Conservation (phyloP, 768 basidiomycete genomes). For the Rhizopogon vinicolor region DNA sequence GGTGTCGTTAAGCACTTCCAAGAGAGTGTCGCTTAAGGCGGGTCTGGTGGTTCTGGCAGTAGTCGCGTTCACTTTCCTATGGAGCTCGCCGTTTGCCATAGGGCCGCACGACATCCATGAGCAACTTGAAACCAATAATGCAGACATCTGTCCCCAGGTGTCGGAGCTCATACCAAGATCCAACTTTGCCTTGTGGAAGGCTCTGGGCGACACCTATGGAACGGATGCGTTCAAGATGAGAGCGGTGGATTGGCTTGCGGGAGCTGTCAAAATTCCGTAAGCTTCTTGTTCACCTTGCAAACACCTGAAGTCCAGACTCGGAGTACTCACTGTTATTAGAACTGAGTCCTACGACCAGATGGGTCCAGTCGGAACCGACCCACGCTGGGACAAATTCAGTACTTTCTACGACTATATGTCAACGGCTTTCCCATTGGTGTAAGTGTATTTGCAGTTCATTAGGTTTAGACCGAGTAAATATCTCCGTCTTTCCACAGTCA, state of each 20-base stretch:
- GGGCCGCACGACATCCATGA: not conserved
- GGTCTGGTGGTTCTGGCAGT: constrained; percentile 12
- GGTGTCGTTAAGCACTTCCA: constrained; percentile 7
- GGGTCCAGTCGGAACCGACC: constrained; percentile 42
- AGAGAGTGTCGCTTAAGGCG: not conserved
- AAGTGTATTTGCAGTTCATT: constrained; percentile 11
- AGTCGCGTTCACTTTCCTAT: constrained; percentile 12
- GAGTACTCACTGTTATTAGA: constrained; percentile 22
- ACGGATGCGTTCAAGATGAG: constrained; percentile 30
- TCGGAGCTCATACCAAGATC: constrained; percentile 27
- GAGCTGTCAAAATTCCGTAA: constrained; percentile 37
- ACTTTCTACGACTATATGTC: constrained; percentile 53
- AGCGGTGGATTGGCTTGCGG: constrained; percentile 33
- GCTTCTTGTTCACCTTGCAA: constrained; percentile 8
- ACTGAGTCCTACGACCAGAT: constrained; percentile 50
- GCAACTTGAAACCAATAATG: not conserved
- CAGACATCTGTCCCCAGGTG: constrained; percentile 30
- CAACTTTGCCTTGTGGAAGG: constrained; percentile 29
- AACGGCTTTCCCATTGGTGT: constrained; percentile 60
- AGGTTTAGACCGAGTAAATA: not conserved
- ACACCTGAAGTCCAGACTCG: not conserved
- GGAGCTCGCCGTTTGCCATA: not conserved
- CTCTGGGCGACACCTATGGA: constrained; percentile 24
- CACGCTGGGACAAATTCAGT: constrained; percentile 50
- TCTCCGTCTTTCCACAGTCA: constrained; percentile 31